These are phyloP conservation scores for Trichoderma afroharzianum DNA, from an alignment of 2,329 filamentous ascomycete species.

Conservation along the genomic window DNA sequence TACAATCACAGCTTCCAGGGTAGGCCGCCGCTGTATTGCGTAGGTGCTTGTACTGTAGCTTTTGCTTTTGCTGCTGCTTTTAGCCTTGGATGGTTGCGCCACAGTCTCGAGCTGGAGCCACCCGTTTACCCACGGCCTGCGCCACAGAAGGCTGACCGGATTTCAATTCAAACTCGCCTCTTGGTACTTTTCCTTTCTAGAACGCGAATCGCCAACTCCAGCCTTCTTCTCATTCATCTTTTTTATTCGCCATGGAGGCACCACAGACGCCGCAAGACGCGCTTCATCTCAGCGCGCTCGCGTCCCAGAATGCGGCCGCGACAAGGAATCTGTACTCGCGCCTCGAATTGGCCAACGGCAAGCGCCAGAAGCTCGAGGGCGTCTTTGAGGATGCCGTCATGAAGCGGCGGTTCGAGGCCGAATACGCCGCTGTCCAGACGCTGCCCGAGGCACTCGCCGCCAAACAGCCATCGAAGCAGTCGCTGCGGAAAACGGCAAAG, in stretches of 20 bases:
- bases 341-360: conserved; percentile 27
- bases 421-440: conserved; percentile 75
- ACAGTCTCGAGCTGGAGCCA: background rate
- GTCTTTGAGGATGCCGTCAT: conserved; percentile 32
- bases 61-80: background rate
- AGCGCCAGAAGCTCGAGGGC: conserved; percentile 39
- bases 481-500: conserved; percentile 28
- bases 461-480: conserved; percentile 60
- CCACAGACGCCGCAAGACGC: conserved; percentile 31
- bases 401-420: conserved; percentile 57
- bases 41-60: background rate
- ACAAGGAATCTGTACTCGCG: conserved; percentile 33
- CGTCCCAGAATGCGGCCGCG: conserved; percentile 33
- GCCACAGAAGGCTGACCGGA: conserved; percentile 32
- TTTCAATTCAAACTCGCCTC: conserved; percentile 20
- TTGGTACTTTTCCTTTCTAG: conserved; percentile 22
- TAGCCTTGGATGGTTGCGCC: background rate
- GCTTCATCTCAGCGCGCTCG: conserved; percentile 34
- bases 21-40: conserved; percentile 10
- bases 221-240: background rate
- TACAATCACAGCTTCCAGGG: background rate
- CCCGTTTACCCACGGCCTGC: background rate
- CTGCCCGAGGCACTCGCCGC: conserved; percentile 75
- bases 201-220: background rate
- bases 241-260: conserved; percentile 31